Evolutionary conservation across 2,329 filamentous ascomycete genomes (phyloP).

Genomic region (Trichoderma sp.): DNA sequence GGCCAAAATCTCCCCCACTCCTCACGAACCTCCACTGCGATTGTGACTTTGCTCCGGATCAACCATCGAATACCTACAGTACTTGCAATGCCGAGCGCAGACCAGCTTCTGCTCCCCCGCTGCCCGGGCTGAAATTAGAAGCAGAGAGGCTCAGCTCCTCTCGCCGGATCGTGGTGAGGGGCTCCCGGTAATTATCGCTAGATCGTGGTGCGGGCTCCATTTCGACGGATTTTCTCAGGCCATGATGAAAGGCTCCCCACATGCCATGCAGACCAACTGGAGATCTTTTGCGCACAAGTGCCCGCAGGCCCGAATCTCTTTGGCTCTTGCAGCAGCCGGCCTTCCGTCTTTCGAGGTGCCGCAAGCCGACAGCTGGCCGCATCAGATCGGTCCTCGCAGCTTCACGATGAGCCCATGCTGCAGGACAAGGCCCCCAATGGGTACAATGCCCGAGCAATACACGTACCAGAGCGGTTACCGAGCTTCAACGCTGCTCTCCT

Average conservation of each 20-base stretch:
- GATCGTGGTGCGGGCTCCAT: slow-evolving; percentile 6
- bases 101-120: neutral
- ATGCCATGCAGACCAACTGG: slow-evolving; percentile 17
- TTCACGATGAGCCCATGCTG: neutral
- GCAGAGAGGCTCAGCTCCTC: neutral
- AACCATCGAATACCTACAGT: neutral
- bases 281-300: slow-evolving; percentile 6
- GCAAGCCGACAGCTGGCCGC: neutral
- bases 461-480: neutral
- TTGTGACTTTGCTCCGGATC: slow-evolving; percentile 13
- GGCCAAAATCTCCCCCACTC: neutral
- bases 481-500: neutral
- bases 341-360: neutral
- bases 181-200: slow-evolving; percentile 19
- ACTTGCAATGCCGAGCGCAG: neutral
- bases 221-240: neutral
- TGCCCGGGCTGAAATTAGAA: slow-evolving; percentile 15
- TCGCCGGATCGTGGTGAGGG: slow-evolving; percentile 17
- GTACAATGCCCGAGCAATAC: neutral
- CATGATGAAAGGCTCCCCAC: slow-evolving; percentile 9
- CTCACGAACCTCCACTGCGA: slow-evolving; percentile 7
- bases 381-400: neutral
- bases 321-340: neutral
- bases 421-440: neutral
- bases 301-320: neutral